These are phyloP conservation scores for Tolypocladium nubicola DNA, from an alignment of 2,329 filamentous ascomycete genomes.

Conservation along the genomic window DNA sequence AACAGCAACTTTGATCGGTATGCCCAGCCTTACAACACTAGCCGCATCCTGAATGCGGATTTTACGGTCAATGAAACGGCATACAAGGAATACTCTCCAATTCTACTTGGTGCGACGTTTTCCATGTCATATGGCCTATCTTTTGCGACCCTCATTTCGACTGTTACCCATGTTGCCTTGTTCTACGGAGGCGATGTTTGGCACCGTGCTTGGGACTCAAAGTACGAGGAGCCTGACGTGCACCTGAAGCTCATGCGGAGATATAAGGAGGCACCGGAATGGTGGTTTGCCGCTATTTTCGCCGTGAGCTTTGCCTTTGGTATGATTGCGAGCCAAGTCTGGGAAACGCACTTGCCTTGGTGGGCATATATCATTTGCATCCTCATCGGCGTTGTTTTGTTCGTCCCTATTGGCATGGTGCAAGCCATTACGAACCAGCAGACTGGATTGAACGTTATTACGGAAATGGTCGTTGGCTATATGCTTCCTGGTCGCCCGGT, in stretches of 20 bases:
- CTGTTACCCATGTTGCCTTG: conserved; percentile 39
- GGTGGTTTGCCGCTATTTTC: conserved; percentile 42
- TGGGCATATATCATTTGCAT: conserved; percentile 30
- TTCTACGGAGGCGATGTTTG: conserved; percentile 41
- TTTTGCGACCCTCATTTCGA: conserved; percentile 43
- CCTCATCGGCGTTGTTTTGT: conserved; percentile 26
- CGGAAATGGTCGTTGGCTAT: conserved; percentile 38
- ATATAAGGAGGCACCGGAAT: conserved; percentile 43
- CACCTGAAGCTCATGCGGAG: conserved; percentile 44
- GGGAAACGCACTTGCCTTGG: conserved; percentile 30
- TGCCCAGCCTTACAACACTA: conserved; percentile 43
- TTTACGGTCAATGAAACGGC: conserved; percentile 41
- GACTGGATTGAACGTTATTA: conserved; percentile 36
- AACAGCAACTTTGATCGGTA: conserved; percentile 50
- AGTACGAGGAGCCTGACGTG: conserved; percentile 34
- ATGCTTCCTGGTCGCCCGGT: conserved; percentile 34
- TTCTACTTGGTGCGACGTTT: conserved; percentile 44
- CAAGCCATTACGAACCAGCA: conserved; percentile 37
- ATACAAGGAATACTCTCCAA: conserved; percentile 46
- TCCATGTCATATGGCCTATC: conserved; percentile 43
- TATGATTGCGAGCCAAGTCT: conserved; percentile 23
- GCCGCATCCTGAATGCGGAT: conserved; percentile 40
- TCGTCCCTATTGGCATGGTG: conserved; percentile 34
- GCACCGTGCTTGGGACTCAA: conserved; percentile 16
- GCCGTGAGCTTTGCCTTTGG: conserved; percentile 35